These are phyloP conservation scores for Plicaturopsis crispa DNA, from an alignment of 768 basidiomycete genomes.

Conservation along the genomic window DNA sequence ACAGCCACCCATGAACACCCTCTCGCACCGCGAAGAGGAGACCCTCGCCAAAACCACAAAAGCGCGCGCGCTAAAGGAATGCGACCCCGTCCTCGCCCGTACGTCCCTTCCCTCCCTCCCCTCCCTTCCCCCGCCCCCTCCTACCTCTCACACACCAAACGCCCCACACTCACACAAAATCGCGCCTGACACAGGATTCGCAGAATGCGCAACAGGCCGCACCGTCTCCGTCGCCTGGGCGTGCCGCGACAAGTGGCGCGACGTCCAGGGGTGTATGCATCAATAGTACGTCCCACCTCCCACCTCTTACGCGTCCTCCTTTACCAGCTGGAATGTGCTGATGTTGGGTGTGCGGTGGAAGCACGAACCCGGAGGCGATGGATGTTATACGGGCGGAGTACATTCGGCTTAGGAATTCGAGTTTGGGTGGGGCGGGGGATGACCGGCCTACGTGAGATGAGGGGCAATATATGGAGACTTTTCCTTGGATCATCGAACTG, in stretches of 20 bases:
- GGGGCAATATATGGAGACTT: no score
- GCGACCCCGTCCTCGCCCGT: conserved; percentile 74
- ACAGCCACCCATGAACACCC: conserved; percentile 83
- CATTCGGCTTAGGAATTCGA: conserved; percentile 52
- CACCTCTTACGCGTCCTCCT: neutral
- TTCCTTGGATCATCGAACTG: no score
- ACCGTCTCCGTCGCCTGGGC: conserved; percentile 84
- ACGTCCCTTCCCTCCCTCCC: conserved; percentile 6
- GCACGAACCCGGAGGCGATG: conserved; percentile 72
- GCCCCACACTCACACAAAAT: conserved; percentile 1
- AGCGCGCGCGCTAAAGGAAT: conserved; percentile 69
- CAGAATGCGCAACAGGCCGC: conserved; percentile 74
- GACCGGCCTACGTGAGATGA: no score
- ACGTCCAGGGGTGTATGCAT: conserved; percentile 71
- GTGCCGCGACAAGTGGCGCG: conserved; percentile 61
- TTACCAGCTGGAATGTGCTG: neutral
- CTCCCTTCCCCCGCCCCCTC: neutral
- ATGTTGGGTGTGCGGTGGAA: conserved; percentile 17
- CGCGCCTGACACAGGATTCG: conserved; percentile 73
- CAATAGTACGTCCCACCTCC: conserved; percentile 53
- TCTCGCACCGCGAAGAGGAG: conserved; percentile 86
- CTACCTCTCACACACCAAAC: neutral
- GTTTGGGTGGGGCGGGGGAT: no score
- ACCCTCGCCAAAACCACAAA: conserved; percentile 78
- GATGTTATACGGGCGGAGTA: conserved; percentile 66